phyloP scores from a whole-genome alignment of 2,329 filamentous ascomycete species.

The Exophiala dermatitidis region DNA sequence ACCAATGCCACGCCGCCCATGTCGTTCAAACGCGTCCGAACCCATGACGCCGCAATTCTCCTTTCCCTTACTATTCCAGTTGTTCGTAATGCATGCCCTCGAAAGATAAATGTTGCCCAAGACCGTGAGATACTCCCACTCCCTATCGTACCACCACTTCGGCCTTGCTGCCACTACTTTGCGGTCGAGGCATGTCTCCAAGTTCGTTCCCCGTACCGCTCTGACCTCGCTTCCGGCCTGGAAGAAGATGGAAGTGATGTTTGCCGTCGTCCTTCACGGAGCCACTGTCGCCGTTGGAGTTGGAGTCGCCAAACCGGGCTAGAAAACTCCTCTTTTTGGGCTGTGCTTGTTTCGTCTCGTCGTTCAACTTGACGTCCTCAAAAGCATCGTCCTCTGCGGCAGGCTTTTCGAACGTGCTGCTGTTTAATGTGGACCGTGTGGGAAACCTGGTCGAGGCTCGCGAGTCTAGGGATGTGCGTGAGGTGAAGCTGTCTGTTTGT shows the following conservation, averaged over 20 bases:
- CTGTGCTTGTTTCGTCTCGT: conserved; percentile 56
- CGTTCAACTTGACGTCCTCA: conserved; percentile 81
- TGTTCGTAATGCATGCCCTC: conserved; percentile 21
- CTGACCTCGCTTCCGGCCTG: conserved; percentile 64
- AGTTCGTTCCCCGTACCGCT: conserved; percentile 66
- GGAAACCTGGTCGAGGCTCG: conserved; percentile 53
- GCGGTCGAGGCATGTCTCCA: conserved; percentile 50
- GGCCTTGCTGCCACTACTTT: conserved; percentile 24
- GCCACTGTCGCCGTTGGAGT: conserved; percentile 40
- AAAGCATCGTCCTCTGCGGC: conserved; percentile 55
- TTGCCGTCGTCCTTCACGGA: conserved; percentile 35
- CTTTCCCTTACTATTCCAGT: background rate
- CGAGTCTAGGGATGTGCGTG: conserved; percentile 75
- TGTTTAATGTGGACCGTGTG: conserved; percentile 54
- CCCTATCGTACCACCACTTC: conserved; percentile 26
- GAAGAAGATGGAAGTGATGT: conserved; percentile 55
- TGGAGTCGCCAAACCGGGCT: conserved; percentile 66
- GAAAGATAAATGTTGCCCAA: conserved; percentile 9
- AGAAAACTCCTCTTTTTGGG: conserved; percentile 75
- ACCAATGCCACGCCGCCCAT: background rate
- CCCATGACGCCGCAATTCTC: background rate
- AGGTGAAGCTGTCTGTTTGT: conserved; percentile 50
- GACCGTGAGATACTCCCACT: background rate
- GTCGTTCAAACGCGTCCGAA: background rate
- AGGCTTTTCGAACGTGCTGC: conserved; percentile 52